Evolutionary conservation across 176 grass and related monocot species (phyloP).

Genomic region (Bromus sterilis): DNA sequence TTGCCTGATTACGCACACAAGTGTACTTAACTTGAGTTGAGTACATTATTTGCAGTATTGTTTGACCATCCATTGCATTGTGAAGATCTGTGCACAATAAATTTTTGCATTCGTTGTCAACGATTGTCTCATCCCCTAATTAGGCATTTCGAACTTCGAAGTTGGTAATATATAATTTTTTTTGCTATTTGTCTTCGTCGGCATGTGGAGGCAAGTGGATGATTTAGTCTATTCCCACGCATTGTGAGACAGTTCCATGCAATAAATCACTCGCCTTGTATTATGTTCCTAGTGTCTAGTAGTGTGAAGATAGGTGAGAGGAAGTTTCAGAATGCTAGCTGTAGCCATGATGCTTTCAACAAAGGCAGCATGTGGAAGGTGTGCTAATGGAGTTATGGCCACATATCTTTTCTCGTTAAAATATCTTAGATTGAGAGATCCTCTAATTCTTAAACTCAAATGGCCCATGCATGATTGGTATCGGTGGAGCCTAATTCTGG

Average conservation of each 20-base stretch:
- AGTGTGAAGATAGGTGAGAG: neutral
- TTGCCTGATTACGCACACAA: neutral
- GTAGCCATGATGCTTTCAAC: neutral
- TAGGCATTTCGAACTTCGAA: constrained; percentile 27
- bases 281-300: constrained; percentile 14
- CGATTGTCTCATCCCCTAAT: neutral
- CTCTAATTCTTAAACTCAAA: neutral
- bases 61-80: constrained; percentile 17
- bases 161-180: neutral
- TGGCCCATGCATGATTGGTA: neutral
- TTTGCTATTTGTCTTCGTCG: neutral
- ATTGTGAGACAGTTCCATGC: neutral
- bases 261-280: constrained; percentile 29
- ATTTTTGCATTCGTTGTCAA: neutral
- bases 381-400: neutral
- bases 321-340: constrained; percentile 5
- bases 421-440: constrained; percentile 7
- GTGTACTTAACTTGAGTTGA: neutral
- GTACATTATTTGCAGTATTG: neutral
- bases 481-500: constrained; percentile 5
- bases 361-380: constrained; percentile 16
- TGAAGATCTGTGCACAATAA: neutral
- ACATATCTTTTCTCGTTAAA: neutral
- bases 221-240: neutral
- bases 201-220: constrained; percentile 14